A percentile compares a stretch with the other conserved stretches of the same genome.
phyloP scores from a whole-genome alignment of 345 rosid species.

The Carallia brachiata region DNA sequence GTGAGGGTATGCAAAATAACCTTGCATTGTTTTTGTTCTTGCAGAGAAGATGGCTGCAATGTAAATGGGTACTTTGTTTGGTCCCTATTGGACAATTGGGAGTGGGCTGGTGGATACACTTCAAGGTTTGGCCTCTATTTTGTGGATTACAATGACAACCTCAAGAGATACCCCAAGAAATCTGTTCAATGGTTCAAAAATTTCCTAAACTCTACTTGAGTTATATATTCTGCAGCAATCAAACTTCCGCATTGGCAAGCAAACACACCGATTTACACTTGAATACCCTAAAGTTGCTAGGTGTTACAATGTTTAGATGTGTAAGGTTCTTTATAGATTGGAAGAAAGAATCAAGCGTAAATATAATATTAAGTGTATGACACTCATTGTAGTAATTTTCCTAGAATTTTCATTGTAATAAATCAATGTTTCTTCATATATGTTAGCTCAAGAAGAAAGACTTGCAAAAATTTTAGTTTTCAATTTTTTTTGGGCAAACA shows the following conservation, averaged over 20 bases:
- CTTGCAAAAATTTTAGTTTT: no score
- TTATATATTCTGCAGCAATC: neutral
- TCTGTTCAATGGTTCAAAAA: conserved; percentile 93
- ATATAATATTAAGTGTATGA: neutral
- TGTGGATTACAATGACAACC: conserved; percentile 76
- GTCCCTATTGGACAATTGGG: conserved; percentile 94
- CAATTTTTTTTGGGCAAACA: no score
- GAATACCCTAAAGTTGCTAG: neutral
- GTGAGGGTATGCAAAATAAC: neutral
- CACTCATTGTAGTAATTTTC: neutral
- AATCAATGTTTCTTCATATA: no score
- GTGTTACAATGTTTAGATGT: no score
- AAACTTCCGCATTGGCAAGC: neutral
- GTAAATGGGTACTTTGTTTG: conserved; percentile 92
- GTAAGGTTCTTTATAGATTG: neutral
- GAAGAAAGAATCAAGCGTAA: neutral
- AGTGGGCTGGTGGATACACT: conserved; percentile 86
- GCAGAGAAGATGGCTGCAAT: conserved; percentile 93
- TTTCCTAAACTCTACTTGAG: conserved; percentile 46
- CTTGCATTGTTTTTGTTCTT: conserved; percentile 10
- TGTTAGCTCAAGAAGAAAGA: no score
- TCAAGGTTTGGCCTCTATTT: conserved; percentile 92
- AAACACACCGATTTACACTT: neutral
- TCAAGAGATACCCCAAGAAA: conserved; percentile 84
- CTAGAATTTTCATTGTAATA: no score